Evolutionary conservation across 176 grass and related monocot species (phyloP), one percentile per base, ranked within the genome.

Genomic region (Coix lacrymajobi): DNA sequence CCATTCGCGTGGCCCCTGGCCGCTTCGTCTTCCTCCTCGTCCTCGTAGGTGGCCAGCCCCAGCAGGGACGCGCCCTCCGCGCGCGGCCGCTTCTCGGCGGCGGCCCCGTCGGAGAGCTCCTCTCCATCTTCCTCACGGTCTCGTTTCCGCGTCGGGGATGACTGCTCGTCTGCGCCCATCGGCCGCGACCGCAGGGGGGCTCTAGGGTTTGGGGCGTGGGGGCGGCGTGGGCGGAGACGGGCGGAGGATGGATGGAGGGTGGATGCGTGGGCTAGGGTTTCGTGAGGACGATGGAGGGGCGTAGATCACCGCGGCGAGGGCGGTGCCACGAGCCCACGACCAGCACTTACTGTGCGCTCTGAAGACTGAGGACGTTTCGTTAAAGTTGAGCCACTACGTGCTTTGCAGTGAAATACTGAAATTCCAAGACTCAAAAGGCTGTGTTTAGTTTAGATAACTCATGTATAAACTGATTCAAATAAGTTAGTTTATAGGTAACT

Each of bases 31-130:
- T 91, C 92, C 0, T 91, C 89, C 12, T 80, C 87, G 16, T 89
- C 92, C 46, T 85, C 61, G 66, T 95, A 95, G 51, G 36, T 87
- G 60, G 90, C 65, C 19, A 95, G 93, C 8, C 87, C 93, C 0
- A 91, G 87, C 37, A 92, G 79, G 22, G 78, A 69, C 37, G 33
- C 75, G 15, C 61, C 79, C 75, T 74, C 84, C 1, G 61, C 71
- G 24, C 61, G 87, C 44, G 39, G 63, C 43, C 83, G 76, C 90
- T 87, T 92, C 70, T 79, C 41, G 6, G 67, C 46, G 15, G 57
- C 66, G 52, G 17, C 74, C 14, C 51, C 46, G 1, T 41, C 30
- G 73, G 49, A 28, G 16, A 38, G 22, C 20, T 81, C 90, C 28
- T 78, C 84, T 16, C 61, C 75, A 11, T 80, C 87, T 33, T 86